Evolutionary conservation across 371 early-diverging fungal genomes (phyloP).

Genomic region (Mucor lusitanicus): DNA sequence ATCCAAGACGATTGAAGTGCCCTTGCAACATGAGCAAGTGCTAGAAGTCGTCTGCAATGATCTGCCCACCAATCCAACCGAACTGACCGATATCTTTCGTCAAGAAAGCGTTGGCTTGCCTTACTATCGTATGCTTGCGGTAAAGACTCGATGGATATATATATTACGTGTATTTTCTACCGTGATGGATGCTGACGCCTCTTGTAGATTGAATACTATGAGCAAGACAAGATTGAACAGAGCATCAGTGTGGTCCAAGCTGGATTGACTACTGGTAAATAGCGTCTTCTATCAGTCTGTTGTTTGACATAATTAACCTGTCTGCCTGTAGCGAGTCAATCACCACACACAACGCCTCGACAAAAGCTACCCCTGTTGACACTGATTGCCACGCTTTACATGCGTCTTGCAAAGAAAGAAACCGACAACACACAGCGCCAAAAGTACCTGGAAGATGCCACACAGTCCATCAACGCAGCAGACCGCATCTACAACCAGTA

Average conservation of each 20-base stretch:
- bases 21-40: slow-evolving; percentile 76
- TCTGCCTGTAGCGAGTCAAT: slow-evolving; percentile 29
- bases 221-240: slow-evolving; percentile 62
- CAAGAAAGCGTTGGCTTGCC: slow-evolving; percentile 71
- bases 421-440: slow-evolving; percentile 47
- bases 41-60: slow-evolving; percentile 81
- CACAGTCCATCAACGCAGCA: slow-evolving; percentile 70
- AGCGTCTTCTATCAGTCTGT: no score
- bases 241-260: slow-evolving; percentile 63
- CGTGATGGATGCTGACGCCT: background rate
- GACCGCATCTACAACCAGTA: slow-evolving; percentile 73
- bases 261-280: slow-evolving; percentile 60
- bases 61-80: slow-evolving; percentile 65
- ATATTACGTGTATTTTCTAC: background rate
- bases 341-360: slow-evolving; percentile 59
- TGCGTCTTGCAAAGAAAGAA: slow-evolving; percentile 60
- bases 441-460: slow-evolving; percentile 63
- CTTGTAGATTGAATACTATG: slow-evolving; percentile 85
- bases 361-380: slow-evolving; percentile 68
- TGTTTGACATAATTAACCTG: background rate
- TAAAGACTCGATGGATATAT: no score
- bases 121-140: slow-evolving; percentile 81
- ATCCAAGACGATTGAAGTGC: slow-evolving; percentile 75
- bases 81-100: slow-evolving; percentile 78
- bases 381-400: slow-evolving; percentile 65